Percentiles rank a stretch among this genome's conserved stretches.
Conservation (phyloP, 2,329 filamentous ascomycete species). For the Neofusicoccum kwambonambiense region DNA sequence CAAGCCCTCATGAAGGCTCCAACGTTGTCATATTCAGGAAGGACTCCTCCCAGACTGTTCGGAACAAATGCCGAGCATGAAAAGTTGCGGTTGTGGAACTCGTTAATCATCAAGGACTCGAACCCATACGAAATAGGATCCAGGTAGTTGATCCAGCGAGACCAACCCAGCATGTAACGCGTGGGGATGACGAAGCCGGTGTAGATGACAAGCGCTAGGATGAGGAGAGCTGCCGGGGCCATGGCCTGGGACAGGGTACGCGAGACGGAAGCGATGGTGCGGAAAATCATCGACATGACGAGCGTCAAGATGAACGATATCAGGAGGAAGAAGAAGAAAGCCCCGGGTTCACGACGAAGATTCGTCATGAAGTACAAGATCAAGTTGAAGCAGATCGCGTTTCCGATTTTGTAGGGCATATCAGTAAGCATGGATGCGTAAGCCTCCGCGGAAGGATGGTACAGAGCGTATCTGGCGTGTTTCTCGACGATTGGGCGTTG, state of each 20-base stretch:
- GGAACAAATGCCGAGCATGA: constrained; percentile 43
- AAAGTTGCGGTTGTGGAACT: constrained; percentile 66
- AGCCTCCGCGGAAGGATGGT: constrained; percentile 81
- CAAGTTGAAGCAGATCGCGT: constrained; percentile 45
- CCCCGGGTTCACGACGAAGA: constrained; percentile 44
- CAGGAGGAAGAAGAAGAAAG: constrained; percentile 50
- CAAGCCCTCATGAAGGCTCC: constrained; percentile 28
- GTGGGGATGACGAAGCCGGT: constrained; percentile 56
- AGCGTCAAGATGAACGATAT: constrained; percentile 44
- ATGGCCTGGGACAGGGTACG: constrained; percentile 59
- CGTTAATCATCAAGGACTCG: constrained; percentile 74
- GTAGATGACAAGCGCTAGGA: constrained; percentile 60
- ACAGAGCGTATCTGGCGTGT: constrained; percentile 77
- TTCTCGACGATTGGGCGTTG: constrained; percentile 90
- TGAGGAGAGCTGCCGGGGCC: constrained; percentile 53
- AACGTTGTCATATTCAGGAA: constrained; percentile 27
- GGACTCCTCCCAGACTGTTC: constrained; percentile 20
- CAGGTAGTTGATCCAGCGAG: constrained; percentile 76
- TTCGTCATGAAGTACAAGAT: constrained; percentile 53
- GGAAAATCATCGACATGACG: constrained; percentile 47
- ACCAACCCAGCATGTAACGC: constrained; percentile 70
- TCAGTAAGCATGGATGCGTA: constrained; percentile 60
- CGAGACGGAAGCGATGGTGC: constrained; percentile 61
- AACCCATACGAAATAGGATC: constrained; percentile 76
- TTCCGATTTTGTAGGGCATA: constrained; percentile 45